Percentiles rank a stretch among this genome's conserved stretches.
Conservation (phyloP, 805 yeast species). For the Yarrowia sp. region DNA sequence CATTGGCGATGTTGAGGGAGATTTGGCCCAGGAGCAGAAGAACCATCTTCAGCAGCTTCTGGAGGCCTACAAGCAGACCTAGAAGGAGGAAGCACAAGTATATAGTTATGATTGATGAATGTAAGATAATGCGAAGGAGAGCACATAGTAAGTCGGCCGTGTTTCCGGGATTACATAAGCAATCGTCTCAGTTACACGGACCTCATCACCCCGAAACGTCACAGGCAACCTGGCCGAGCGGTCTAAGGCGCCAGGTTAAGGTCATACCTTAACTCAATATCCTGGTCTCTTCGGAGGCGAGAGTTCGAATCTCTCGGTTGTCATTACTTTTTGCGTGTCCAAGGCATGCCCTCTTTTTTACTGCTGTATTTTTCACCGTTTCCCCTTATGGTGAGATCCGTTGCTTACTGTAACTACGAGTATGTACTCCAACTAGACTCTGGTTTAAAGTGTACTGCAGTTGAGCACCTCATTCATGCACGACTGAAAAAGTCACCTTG, state of each 20-base stretch:
- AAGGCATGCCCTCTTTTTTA: background rate
- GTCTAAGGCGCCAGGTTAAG: constrained; percentile 40
- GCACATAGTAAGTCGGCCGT: no score
- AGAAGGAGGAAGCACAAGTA: background rate
- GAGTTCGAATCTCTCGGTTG: constrained; percentile 39
- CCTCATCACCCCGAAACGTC: background rate
- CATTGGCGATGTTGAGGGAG: constrained; percentile 56
- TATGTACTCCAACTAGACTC: no score
- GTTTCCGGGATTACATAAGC: background rate
- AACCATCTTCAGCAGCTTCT: constrained; percentile 56
- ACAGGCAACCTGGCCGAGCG: constrained; percentile 39
- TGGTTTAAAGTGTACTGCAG: constrained; percentile 3
- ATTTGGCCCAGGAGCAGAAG: constrained; percentile 54
- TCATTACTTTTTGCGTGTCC: background rate
- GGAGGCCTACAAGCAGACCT: constrained; percentile 52
- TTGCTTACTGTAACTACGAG: no score
- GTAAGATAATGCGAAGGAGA: no score
- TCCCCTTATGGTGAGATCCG: constrained; percentile 3
- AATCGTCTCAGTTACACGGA: background rate
- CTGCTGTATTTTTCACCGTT: background rate
- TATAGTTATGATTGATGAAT: constrained; percentile 21
- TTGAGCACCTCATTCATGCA: constrained; percentile 4
- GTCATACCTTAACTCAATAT: constrained; percentile 24
- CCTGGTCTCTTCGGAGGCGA: constrained; percentile 39
- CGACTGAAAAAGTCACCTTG: constrained; percentile 18